phyloP scores from a whole-genome alignment of 1,139 yeast genomes.

The Zygosaccharomyces sapae region DNA sequence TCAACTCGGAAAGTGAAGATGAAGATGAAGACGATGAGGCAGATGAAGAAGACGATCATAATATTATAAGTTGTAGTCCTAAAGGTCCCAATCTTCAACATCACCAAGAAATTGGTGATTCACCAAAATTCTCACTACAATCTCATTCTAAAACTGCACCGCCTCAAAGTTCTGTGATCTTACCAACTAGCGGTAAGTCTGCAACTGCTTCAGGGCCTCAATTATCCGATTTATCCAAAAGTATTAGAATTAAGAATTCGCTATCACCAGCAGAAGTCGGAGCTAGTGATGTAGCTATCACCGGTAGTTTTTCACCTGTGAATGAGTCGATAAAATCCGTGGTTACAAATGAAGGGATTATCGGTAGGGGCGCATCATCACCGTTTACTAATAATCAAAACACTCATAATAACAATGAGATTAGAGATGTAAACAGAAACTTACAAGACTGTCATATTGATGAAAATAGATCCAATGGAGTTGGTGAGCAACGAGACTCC shows the following conservation, averaged over 20 bases:
- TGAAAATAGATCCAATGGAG: conserved; percentile 11
- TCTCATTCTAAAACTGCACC: conserved; percentile 6
- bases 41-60: background rate
- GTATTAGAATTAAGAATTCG: conserved; percentile 15
- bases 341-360: conserved; percentile 20
- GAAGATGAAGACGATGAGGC: conserved; percentile 16
- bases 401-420: conserved; percentile 5
- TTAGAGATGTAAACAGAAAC: conserved; percentile 18
- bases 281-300: conserved; percentile 49
- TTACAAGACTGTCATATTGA: conserved; percentile 19
- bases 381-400: background rate
- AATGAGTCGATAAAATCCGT: conserved; percentile 28
- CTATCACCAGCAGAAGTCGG: conserved; percentile 23
- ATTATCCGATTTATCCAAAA: conserved; percentile 9
- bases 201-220: conserved; percentile 35
- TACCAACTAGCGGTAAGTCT: conserved; percentile 26
- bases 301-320: conserved; percentile 37
- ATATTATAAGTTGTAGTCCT: background rate
- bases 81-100: background rate
- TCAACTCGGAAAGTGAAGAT: conserved; percentile 33
- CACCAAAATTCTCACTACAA: conserved; percentile 1
- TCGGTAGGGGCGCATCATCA: conserved; percentile 1
- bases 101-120: background rate
- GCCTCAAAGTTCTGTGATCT: conserved; percentile 16
- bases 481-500: conserved; percentile 7